These are phyloP conservation scores for Fusarium chuoi DNA, from an alignment of 2,329 filamentous ascomycete genomes.

Conservation along the genomic window DNA sequence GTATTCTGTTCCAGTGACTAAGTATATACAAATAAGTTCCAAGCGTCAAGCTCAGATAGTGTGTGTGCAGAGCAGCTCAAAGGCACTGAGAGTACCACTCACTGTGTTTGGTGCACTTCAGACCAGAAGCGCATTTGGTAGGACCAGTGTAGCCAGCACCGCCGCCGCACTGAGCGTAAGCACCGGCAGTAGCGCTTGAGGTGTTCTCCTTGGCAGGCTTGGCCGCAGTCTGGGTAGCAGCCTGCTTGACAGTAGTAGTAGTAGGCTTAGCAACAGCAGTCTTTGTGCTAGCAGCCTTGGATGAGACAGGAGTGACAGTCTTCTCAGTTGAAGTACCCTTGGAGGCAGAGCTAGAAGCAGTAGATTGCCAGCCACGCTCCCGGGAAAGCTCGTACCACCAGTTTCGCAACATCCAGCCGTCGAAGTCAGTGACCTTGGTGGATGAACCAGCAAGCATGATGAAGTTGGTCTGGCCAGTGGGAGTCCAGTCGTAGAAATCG, in stretches of 20 bases:
- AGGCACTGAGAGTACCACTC: constrained; percentile 46
- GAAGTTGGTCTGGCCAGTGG: constrained; percentile 54
- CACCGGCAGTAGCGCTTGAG: background rate
- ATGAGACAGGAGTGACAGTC: background rate
- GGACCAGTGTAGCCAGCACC: constrained; percentile 33
- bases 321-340: background rate
- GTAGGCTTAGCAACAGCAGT: background rate
- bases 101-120: constrained; percentile 37
- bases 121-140: constrained; percentile 35
- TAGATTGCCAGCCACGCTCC: constrained; percentile 42
- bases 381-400: constrained; percentile 55
- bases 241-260: background rate
- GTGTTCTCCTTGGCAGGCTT: background rate
- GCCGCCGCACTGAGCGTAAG: constrained; percentile 41
- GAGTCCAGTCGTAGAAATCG: constrained; percentile 56
- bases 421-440: constrained; percentile 57
- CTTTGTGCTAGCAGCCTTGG: background rate
- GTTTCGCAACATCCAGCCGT: constrained; percentile 60
- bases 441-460: constrained; percentile 58
- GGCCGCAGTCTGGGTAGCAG: background rate
- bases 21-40: constrained; percentile 7
- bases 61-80: background rate
- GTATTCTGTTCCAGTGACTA: background rate
- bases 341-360: background rate
- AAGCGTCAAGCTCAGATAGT: background rate